phyloP scores from a whole-genome alignment of 2,329 filamentous ascomycete genomes.

The Escovopsis sp. region DNA sequence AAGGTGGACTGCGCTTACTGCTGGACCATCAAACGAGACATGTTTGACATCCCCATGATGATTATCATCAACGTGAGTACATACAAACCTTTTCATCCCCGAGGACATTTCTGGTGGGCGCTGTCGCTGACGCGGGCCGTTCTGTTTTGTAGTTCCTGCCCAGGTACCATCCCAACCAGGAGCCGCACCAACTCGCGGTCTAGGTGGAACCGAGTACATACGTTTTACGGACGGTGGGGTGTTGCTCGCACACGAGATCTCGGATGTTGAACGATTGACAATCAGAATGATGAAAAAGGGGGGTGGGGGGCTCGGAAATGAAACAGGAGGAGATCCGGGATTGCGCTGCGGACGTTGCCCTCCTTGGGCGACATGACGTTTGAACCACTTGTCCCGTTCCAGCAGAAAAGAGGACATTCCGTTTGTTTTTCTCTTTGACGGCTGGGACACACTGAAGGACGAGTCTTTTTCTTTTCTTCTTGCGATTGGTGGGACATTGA shows the following conservation, averaged over 20 bases:
- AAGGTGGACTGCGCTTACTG: constrained; percentile 92
- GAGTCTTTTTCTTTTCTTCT: too few relatives aligned
- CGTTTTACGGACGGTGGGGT: constrained; percentile 4
- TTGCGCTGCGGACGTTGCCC: too few relatives aligned
- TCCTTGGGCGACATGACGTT: too few relatives aligned
- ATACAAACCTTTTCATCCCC: not conserved
- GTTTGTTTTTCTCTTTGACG: not conserved
- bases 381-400: not conserved
- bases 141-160: constrained; percentile 35
- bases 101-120: not conserved
- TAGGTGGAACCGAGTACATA: constrained; percentile 14
- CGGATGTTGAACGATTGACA: not conserved
- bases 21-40: constrained; percentile 93
- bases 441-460: not conserved
- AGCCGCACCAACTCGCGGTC: constrained; percentile 40
- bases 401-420: not conserved
- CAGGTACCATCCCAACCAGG: constrained; percentile 43
- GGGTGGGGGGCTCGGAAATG: not conserved
- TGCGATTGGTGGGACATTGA: not conserved
- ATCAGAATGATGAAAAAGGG: not conserved
- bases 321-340: too few relatives aligned
- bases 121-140: constrained; percentile 8
- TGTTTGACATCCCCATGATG: constrained; percentile 97
- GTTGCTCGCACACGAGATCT: constrained; percentile 4
- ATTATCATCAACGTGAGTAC: constrained; percentile 91